Percentiles rank a stretch among this genome's conserved stretches.
Evolutionary conservation across 306 rosid species (phyloP).

Genomic region (Lagenaria siceraria): DNA sequence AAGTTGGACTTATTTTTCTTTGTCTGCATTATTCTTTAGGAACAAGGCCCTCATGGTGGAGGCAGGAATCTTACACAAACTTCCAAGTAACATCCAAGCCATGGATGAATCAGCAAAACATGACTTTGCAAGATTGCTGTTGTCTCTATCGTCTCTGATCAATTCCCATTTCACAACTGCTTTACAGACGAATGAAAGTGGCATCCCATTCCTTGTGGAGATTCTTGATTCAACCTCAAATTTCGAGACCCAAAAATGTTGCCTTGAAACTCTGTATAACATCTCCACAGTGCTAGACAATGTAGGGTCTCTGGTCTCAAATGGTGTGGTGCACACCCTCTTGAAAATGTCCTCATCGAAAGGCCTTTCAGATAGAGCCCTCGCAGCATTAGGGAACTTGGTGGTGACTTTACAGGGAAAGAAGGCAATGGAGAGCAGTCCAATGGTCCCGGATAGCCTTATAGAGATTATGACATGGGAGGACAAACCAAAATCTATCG

Average conservation of each 20-base stretch:
- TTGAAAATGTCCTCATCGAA: constrained; percentile 28
- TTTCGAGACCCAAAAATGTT: constrained; percentile 32
- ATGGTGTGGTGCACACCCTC: constrained; percentile 44
- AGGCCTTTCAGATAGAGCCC: constrained; percentile 58
- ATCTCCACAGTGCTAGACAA: constrained; percentile 63
- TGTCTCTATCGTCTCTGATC: constrained; percentile 60
- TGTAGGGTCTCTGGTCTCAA: constrained; percentile 43
- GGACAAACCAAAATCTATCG: constrained; percentile 65
- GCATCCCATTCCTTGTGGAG: constrained; percentile 28
- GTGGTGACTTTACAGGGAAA: constrained; percentile 74
- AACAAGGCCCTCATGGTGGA: constrained; percentile 76
- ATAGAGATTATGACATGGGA: constrained; percentile 86
- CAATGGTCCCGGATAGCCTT: constrained; percentile 38
- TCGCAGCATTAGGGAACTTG: constrained; percentile 64
- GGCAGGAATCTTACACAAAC: constrained; percentile 61
- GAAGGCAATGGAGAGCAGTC: constrained; percentile 54
- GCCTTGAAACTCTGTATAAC: constrained; percentile 55
- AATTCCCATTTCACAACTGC: constrained; percentile 41
- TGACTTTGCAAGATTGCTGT: constrained; percentile 44
- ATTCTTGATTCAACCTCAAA: constrained; percentile 33
- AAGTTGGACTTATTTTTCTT: constrained; percentile 1
- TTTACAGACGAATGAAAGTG: constrained; percentile 29
- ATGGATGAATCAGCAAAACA: constrained; percentile 44
- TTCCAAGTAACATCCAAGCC: constrained; percentile 41
- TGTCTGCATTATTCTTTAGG: constrained; percentile 28